Percentiles rank a stretch among this genome's conserved stretches.
Conservation (phyloP, 2,329 filamentous ascomycete genomes). For the Fusarium continuum region DNA sequence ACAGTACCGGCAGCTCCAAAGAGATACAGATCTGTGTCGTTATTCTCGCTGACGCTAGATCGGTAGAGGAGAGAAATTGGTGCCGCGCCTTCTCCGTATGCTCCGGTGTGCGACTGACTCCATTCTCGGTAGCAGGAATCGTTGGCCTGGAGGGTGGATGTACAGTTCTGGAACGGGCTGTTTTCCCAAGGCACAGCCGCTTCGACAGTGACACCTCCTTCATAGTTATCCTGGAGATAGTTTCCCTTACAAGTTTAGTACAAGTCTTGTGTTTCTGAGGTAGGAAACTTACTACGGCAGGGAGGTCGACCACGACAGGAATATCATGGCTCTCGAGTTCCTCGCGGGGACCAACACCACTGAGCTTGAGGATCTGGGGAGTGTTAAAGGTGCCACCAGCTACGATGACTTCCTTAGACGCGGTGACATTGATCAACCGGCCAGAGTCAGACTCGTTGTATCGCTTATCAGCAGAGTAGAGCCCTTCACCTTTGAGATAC, state of each 20-base stretch:
- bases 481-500: conserved; percentile 51
- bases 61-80: conserved; percentile 39
- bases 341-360: conserved; percentile 54
- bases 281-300: conserved; percentile 47
- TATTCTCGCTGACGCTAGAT: conserved; percentile 41
- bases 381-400: conserved; percentile 39
- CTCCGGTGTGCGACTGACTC: conserved; percentile 30
- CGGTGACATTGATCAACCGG: conserved; percentile 12
- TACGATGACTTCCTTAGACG: conserved; percentile 36
- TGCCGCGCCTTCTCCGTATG: conserved; percentile 40
- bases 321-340: conserved; percentile 51
- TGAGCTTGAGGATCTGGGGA: conserved; percentile 59
- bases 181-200: conserved; percentile 28
- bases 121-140: conserved; percentile 51
- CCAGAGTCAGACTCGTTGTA: conserved; percentile 19
- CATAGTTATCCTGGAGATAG: conserved; percentile 45
- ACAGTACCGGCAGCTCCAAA: conserved; percentile 42
- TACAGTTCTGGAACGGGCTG: conserved; percentile 18
- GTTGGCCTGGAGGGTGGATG: conserved; percentile 9
- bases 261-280: too few relatives aligned
- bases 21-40: conserved; percentile 45
- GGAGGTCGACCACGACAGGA: conserved; percentile 59
- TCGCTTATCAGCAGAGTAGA: conserved; percentile 53
- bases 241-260: conserved; percentile 8
- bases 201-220: conserved; percentile 36